phyloP scores from a whole-genome alignment of 805 yeast genomes.

The Zygoascus flipseniorum region DNA sequence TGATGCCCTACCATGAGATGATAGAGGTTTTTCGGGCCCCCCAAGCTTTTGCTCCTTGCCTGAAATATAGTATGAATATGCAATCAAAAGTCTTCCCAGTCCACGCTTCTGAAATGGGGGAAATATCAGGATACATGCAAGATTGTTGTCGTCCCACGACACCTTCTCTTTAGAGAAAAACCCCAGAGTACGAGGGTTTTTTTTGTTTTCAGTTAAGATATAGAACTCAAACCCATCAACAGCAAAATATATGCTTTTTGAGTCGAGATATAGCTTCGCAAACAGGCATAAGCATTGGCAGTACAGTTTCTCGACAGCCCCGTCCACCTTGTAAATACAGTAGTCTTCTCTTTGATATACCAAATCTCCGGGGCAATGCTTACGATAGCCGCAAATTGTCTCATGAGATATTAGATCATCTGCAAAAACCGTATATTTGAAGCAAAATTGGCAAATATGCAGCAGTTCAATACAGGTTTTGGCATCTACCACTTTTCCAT shows the following conservation, averaged over 20 bases:
- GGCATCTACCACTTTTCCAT: slow-evolving; percentile 6
- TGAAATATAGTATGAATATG: slow-evolving; percentile 74
- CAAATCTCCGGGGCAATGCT: slow-evolving; percentile 52
- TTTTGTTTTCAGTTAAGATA: slow-evolving; percentile 31
- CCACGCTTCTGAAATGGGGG: slow-evolving; percentile 84
- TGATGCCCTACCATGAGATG: slow-evolving; percentile 68
- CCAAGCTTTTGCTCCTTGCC: slow-evolving; percentile 53
- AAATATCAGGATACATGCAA: slow-evolving; percentile 84
- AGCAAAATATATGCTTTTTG: slow-evolving; percentile 77
- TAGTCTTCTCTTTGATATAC: slow-evolving; percentile 53
- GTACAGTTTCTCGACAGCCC: slow-evolving; percentile 48
- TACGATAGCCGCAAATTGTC: slow-evolving; percentile 17
- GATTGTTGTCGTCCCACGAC: slow-evolving; percentile 68
- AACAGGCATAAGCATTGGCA: slow-evolving; percentile 79
- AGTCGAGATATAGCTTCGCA: slow-evolving; percentile 81
- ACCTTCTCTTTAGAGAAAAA: slow-evolving; percentile 83
- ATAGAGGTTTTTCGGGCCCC: slow-evolving; percentile 89
- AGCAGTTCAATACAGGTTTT: slow-evolving; percentile 35
- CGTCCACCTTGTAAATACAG: slow-evolving; percentile 60
- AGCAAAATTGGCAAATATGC: slow-evolving; percentile 73
- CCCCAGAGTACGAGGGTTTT: slow-evolving; percentile 57
- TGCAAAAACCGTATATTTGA: slow-evolving; percentile 58
- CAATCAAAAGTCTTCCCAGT: slow-evolving; percentile 72
- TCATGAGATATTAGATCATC: slow-evolving; percentile 43
- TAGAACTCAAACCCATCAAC: slow-evolving; percentile 76